Percentiles rank a stretch among this genome's conserved stretches.
Evolutionary conservation across 2,329 filamentous ascomycete genomes (phyloP).

Genomic region (Xylariaceae sp.): DNA sequence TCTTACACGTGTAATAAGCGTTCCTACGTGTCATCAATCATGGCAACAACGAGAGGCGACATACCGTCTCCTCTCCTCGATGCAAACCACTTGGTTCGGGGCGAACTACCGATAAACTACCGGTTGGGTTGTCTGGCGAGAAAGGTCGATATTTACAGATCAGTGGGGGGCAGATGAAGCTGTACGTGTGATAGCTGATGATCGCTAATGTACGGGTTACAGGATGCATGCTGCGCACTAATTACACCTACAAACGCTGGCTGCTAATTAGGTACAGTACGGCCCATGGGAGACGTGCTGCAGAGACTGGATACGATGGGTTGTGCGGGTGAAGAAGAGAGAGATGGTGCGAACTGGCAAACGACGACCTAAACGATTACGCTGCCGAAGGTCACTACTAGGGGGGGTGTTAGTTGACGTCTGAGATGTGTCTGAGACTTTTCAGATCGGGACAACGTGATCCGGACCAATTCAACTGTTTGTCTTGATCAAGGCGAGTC

Average conservation of each 20-base stretch:
- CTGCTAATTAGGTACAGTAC: too few species aligned
- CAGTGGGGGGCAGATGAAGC: constrained; percentile 5
- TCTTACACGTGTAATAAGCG: not conserved
- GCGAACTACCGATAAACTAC: constrained; percentile 8
- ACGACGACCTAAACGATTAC: too few species aligned
- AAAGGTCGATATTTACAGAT: constrained; percentile 15
- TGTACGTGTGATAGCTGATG: not conserved
- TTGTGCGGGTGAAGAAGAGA: too few species aligned
- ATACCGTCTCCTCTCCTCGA: not conserved
- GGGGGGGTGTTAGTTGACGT: too few species aligned
- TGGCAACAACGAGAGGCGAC: not conserved
- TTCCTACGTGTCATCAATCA: not conserved
- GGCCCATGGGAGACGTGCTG: too few species aligned
- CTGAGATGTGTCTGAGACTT: too few species aligned
- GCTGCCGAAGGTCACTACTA: too few species aligned
- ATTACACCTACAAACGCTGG: too few species aligned
- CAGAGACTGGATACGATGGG: too few species aligned
- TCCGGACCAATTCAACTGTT: not conserved
- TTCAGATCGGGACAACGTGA: not conserved
- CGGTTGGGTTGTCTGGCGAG: constrained; percentile 7
- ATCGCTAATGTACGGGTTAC: too few species aligned
- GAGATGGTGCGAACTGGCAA: too few species aligned
- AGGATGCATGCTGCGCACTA: too few species aligned
- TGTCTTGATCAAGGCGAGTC: not conserved
- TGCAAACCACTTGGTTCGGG: constrained; percentile 1